Evolutionary conservation across 352 stramenopile species (phyloP), one percentile per base, ranked within the genome.

Genomic region (Globisporangium acanthophoron): DNA sequence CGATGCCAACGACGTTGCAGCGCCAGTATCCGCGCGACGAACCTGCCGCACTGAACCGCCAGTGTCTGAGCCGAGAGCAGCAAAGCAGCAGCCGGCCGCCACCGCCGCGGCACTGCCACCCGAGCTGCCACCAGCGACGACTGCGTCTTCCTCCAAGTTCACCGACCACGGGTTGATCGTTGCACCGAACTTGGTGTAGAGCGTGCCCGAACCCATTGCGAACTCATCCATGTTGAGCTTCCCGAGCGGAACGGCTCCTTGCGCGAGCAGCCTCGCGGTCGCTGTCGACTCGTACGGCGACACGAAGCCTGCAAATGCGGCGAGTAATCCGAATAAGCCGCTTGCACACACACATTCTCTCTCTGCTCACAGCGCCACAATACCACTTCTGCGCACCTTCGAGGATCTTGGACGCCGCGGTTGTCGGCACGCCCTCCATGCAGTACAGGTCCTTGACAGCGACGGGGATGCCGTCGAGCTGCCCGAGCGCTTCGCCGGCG

Each of bases 221-320:
- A 99, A 99, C 80, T 99, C 97, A 73, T 99, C 97, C 93, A 98
- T 98, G 70, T 98, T 99, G 31, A 98, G 97, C 62, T 97, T 98
- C 39, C 97, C 97, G 0, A 99, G 71, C 6, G 97, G 74, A 21
- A 99, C 79, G 8, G 94, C 95, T 15, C 97, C 97, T 53, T 85
- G 73, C 12, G 93, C 79, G 43, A 92, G 78, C 50, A 99, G 65
- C 52, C 94, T 78, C 41, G 74, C 63, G 5, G 93, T 94, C 9
- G 78, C 84, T 18, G 85, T 96, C 8, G 87, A 94, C 61, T 96
- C 85, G 59, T 97, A 97, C 6, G 87, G 88, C 33, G 96, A 76
- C 20, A 97, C 79, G 54, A 96, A 97, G 13, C 81, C 88, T 67
- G 15, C 13, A 11, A 8, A 49, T n/a, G 16, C 20, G 5, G 24